Percentiles rank a stretch among this genome's conserved stretches.
Evolutionary conservation across 179 eudicot genomes (phyloP).

Genomic region (Spinacia oleracea): DNA sequence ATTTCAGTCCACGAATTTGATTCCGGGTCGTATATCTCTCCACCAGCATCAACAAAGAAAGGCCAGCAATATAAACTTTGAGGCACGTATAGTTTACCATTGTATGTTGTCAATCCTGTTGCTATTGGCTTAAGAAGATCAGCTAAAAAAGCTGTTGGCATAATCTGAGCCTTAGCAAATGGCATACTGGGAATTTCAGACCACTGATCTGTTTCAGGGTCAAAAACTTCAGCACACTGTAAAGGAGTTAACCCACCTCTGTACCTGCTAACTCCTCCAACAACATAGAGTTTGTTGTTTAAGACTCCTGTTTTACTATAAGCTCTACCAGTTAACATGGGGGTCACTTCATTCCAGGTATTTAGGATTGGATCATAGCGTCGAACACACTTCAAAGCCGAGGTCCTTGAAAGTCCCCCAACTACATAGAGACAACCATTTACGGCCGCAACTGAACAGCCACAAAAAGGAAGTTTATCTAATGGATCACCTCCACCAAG

Average conservation of each 20-base stretch:
- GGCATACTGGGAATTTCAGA: slow-evolving; percentile 90
- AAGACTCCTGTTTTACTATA: slow-evolving; percentile 80
- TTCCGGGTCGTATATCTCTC: slow-evolving; percentile 91
- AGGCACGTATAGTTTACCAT: slow-evolving; percentile 81
- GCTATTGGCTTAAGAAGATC: slow-evolving; percentile 94
- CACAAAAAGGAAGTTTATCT: slow-evolving; percentile 64
- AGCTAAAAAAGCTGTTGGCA: slow-evolving; percentile 81
- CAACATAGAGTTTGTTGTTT: slow-evolving; percentile 75
- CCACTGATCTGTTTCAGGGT: slow-evolving; percentile 72
- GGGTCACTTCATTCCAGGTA: slow-evolving; percentile 64
- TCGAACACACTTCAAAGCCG: slow-evolving; percentile 70
- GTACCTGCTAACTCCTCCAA: slow-evolving; percentile 82
- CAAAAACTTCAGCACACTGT: slow-evolving; percentile 86
- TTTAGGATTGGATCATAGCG: slow-evolving; percentile 72
- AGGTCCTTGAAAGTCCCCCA: slow-evolving; percentile 68
- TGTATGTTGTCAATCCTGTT: slow-evolving; percentile 85
- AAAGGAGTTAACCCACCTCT: slow-evolving; percentile 78
- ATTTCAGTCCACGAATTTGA: slow-evolving; percentile 81
- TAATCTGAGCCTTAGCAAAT: slow-evolving; percentile 77
- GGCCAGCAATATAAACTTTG: slow-evolving; percentile 98
- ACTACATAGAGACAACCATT: slow-evolving; percentile 79
- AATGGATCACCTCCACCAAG: slow-evolving; percentile 59
- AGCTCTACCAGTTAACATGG: slow-evolving; percentile 77
- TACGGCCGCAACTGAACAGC: slow-evolving; percentile 76
- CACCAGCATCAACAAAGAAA: slow-evolving; percentile 99